Conservation (phyloP, 2,329 filamentous ascomycete species). For the Chaetomium sp. region DNA sequence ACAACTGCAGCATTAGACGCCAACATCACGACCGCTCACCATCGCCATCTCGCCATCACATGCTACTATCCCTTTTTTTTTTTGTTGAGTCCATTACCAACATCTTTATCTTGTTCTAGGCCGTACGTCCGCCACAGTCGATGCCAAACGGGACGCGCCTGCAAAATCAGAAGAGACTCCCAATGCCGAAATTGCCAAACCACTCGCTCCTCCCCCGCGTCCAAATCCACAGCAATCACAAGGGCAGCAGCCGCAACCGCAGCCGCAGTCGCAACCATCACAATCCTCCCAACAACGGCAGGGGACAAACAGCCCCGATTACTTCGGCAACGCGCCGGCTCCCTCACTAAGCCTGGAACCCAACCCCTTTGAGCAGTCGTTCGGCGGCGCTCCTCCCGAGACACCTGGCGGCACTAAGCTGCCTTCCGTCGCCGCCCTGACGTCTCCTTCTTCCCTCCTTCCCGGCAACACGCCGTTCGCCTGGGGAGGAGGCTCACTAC, state of each 20-base stretch:
- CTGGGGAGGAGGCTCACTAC: constrained; percentile 77
- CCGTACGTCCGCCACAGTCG: constrained; percentile 2
- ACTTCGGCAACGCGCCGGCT: constrained; percentile 53
- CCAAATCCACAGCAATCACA: constrained; percentile 32
- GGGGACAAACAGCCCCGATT: constrained; percentile 53
- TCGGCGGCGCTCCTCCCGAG: constrained; percentile 61
- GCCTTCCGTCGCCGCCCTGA: constrained; percentile 82
- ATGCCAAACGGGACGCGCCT: constrained; percentile 34
- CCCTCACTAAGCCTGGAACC: constrained; percentile 69
- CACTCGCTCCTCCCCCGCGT: constrained; percentile 65
- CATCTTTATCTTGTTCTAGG: too few species aligned
- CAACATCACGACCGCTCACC: too few species aligned
- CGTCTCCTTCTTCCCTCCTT: constrained; percentile 77
- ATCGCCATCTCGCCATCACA: background rate
- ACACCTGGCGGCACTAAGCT: constrained; percentile 79
- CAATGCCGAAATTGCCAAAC: constrained; percentile 55
- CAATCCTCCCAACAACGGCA: constrained; percentile 31
- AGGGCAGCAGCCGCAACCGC: too few species aligned
- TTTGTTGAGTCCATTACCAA: constrained; percentile 15
- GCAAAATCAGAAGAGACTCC: constrained; percentile 44
- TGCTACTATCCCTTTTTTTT: constrained; percentile 17
- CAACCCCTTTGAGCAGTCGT: constrained; percentile 96
- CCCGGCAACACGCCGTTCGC: constrained; percentile 67
- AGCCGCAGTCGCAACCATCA: too few species aligned
- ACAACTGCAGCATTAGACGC: too few species aligned